These are phyloP conservation scores for Nicotiana tomentosiformis DNA, from an alignment of 257 asterid species.

Conservation along the genomic window DNA sequence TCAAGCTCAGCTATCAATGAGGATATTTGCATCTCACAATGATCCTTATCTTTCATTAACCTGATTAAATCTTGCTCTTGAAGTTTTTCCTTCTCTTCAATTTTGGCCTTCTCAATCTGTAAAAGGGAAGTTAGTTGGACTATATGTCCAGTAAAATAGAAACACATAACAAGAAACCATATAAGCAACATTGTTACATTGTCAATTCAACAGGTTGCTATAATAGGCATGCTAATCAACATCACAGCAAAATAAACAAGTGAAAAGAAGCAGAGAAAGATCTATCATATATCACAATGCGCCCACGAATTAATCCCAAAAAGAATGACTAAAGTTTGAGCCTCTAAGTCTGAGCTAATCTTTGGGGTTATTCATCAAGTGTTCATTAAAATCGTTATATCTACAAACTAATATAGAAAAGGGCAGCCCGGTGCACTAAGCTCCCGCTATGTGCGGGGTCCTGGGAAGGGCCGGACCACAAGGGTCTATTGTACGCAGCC, in stretches of 20 bases:
- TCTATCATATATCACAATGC: neutral
- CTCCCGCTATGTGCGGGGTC: too few relatives aligned
- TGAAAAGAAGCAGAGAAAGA: neutral
- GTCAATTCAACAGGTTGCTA: neutral
- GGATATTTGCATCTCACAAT: slow-evolving; percentile 46
- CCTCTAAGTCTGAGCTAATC: neutral
- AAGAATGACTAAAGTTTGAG: neutral
- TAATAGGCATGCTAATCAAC: neutral
- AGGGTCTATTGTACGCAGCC: too few relatives aligned
- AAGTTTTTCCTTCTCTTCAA: slow-evolving; percentile 60
- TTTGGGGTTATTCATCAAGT: neutral
- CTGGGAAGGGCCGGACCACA: too few relatives aligned
- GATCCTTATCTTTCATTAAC: slow-evolving; percentile 54
- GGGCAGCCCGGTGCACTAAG: too few relatives aligned
- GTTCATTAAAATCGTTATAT: neutral
- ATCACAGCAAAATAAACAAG: neutral
- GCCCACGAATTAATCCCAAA: neutral
- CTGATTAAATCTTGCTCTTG: slow-evolving; percentile 47
- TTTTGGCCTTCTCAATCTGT: slow-evolving; percentile 66
- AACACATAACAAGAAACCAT: neutral
- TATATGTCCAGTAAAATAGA: neutral
- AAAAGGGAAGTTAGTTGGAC: slow-evolving; percentile 15
- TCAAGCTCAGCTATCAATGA: slow-evolving; percentile 51
- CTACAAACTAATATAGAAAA: neutral
- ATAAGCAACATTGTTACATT: neutral